Evolutionary conservation across 805 yeast genomes (phyloP), one percentile per base, ranked within the genome.

Genomic region (Millerozyma miso): DNA sequence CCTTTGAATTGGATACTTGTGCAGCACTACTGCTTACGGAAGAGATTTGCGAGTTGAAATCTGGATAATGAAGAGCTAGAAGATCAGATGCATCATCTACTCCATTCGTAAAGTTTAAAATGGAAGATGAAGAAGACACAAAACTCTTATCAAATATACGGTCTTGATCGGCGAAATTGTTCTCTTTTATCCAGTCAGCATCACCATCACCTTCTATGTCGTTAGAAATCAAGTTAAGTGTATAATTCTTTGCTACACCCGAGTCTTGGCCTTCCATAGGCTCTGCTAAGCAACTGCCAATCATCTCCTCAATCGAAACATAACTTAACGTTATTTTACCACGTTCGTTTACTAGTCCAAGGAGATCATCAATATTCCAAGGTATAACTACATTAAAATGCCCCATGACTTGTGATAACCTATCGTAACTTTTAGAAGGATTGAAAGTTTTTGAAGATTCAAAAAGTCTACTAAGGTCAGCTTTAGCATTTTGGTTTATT

Each of bases 281-380:
- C 42, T 79, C 81, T 53, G 74, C 76, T 10, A 78, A 69, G 47
- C 85, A 79, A 53, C 83, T 75, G 19, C 79, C 78, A 2, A 81
- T 77, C 36, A 81, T 71, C 51, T 81, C 86, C 40, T 74, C 81
- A 35, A 78, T 78, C 15, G 85, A 79, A 8, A 76, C 65, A 50
- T 80, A 81, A 35, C 69, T 66, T 12, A 69, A 52, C 1, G 72
- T 67, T 15, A 69, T 65, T 44, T 69, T 69, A 4, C 64, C 65
- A 33, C 72, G 45, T 49, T 69, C 75, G 47, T 69, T 69, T 2
- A 69, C 72, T 23, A 81, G 59, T 33, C 80, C 82, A 36, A 80
- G 50, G 32, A 81, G 56, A 46, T 77, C 76, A 38, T 75, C 75
- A 20, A 74, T 63, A 42, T 78, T 80, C 86, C 86, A 81, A 18